Evolutionary conservation across 2,329 filamentous ascomycete species (phyloP), one percentile per base, ranked within the genome.

Genomic region (Botrytis cinerea): DNA sequence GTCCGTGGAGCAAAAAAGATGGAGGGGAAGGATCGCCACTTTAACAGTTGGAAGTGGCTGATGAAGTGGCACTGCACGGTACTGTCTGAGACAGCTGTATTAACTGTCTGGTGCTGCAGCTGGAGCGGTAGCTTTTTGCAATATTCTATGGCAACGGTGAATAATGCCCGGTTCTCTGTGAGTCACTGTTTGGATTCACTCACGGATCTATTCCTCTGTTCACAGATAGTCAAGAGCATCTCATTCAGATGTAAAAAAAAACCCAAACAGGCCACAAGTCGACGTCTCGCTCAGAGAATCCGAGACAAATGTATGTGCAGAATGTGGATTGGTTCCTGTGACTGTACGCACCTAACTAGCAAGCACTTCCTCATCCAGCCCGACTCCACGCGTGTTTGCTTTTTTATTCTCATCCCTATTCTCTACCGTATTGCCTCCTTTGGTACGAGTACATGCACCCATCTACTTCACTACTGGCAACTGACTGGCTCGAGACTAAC

Each of bases 1-100:
- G 46, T 54, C 64, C 14, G 46, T 68, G 46, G 46, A 35, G 20
- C 18, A n/a, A 40, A 54, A 38, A 51, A 38, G 12, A 48, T 28
- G 48, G 25, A 28, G 64, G 64, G 66, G 48, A 10, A 45, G 43
- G n/a, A 67, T 40, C 20, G 63, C 63, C 63, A 67, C 63, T 67
- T 67, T 67, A 67, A 67, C 32, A 25, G 18, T n/a, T 51, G 6
- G 22, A 66, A 51, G 28, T 48, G 62, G 35, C 60, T 43, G 51
- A 28, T 57, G 38, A 32, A 46, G 62, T 64, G 62, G 62, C 62
- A 46, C 43, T 48, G 51, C 48, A 54, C 48, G n/a, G 48, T 12
- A 51, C 48, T 51, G 48, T n/a, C 48, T 51, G 48, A 51, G 38
- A 38, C 38, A 9, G 38, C 38, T 38, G 38, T 38, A 38, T 38